Evolutionary conservation across 2,329 filamentous ascomycete species (phyloP).

Genomic region (Colletotrichum sp.): DNA sequence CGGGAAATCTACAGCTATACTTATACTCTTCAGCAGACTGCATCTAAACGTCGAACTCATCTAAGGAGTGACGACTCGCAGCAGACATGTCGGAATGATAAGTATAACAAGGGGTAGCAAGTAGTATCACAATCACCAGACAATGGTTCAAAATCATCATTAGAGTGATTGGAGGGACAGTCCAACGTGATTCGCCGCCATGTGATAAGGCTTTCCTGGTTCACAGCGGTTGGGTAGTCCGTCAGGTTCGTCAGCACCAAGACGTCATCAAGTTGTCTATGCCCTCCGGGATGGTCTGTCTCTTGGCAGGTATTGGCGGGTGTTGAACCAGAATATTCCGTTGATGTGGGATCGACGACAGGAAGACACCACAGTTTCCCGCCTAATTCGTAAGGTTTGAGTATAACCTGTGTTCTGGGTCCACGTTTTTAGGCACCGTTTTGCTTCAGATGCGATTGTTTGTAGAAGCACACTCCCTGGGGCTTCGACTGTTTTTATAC

Average conservation of each 20-base stretch:
- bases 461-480: neutral
- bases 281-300: neutral
- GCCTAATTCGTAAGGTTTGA: neutral
- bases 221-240: too few relatives aligned
- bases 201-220: neutral
- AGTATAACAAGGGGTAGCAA: neutral
- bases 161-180: neutral
- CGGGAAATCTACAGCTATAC: too few relatives aligned
- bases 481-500: neutral
- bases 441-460: neutral
- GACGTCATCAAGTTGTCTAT: neutral
- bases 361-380: neutral
- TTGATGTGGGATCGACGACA: neutral
- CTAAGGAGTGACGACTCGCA: too few relatives aligned
- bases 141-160: too few relatives aligned
- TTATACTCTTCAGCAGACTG: neutral
- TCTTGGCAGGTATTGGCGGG: neutral
- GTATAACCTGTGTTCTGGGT: neutral
- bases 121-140: neutral
- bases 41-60: neutral
- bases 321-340: neutral
- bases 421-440: neutral
- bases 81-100: rapidly evolving
- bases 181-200: neutral
- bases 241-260: neutral